Evolutionary conservation across 1,139 yeast genomes (phyloP).

Genomic region (Candida sanyaensis): DNA sequence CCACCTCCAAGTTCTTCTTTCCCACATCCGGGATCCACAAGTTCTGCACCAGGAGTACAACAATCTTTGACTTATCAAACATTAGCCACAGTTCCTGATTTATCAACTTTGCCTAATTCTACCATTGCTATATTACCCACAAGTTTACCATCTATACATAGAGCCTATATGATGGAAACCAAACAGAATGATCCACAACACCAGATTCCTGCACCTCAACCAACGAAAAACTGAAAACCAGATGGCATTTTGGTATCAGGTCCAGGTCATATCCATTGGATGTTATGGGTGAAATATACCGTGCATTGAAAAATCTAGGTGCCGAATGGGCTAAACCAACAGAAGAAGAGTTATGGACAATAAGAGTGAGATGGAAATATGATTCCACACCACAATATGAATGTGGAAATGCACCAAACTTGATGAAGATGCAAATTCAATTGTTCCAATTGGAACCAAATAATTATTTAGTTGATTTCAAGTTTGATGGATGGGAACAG

Average conservation of each 20-base stretch:
- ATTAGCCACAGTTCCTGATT: conserved; percentile 51
- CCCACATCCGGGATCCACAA: conserved; percentile 29
- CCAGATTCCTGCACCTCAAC: conserved; percentile 65
- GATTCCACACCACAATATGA: conserved; percentile 34
- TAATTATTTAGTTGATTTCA: conserved; percentile 93
- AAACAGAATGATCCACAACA: conserved; percentile 19
- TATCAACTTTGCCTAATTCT: conserved; percentile 53
- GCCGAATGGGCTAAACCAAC: conserved; percentile 98
- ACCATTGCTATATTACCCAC: conserved; percentile 93
- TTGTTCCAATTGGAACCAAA: conserved; percentile 94
- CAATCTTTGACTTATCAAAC: conserved; percentile 53
- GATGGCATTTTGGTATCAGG: conserved; percentile 99
- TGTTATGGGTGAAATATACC: conserved; percentile 97
- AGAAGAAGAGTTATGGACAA: conserved; percentile 94
- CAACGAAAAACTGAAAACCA: conserved; percentile 86
- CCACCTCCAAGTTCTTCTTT: conserved; percentile 43
- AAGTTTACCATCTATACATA: conserved; percentile 89
- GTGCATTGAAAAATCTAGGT: conserved; percentile 89
- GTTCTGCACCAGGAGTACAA: conserved; percentile 45
- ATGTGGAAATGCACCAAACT: conserved; percentile 31
- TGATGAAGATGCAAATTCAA: conserved; percentile 97
- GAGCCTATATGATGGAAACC: conserved; percentile 85
- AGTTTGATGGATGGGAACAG: conserved; percentile 93
- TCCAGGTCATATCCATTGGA: conserved; percentile 95
- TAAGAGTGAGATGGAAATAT: conserved; percentile 93